These are phyloP conservation scores for Exsudoporus frostii DNA, from an alignment of 768 basidiomycete genomes.

Conservation along the genomic window DNA sequence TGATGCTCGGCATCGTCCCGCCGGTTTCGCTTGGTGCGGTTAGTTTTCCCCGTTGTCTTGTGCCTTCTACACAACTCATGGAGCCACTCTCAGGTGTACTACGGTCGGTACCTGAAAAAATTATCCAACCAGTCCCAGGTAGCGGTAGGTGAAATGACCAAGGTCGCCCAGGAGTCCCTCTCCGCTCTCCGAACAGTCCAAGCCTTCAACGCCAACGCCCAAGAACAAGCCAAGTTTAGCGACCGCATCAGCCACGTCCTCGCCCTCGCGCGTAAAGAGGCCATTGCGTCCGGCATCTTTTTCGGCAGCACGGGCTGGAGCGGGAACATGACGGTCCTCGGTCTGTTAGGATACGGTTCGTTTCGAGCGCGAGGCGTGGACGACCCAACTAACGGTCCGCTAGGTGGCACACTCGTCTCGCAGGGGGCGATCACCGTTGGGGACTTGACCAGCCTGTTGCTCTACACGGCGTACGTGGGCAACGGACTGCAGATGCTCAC, in stretches of 20 bases:
- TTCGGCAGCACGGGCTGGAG: constrained; percentile 91
- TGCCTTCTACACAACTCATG: constrained; percentile 8
- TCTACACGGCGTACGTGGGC: constrained; percentile 90
- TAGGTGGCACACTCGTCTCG: constrained; percentile 90
- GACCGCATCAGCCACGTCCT: constrained; percentile 65
- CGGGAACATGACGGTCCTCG: constrained; percentile 88
- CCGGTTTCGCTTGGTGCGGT: constrained; percentile 85
- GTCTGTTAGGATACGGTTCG: constrained; percentile 86
- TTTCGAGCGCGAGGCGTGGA: not conserved
- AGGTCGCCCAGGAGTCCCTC: constrained; percentile 83
- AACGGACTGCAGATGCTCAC: constrained; percentile 76
- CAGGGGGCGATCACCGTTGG: constrained; percentile 87
- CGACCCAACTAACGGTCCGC: not conserved
- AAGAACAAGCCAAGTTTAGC: constrained; percentile 77
- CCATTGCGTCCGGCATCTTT: constrained; percentile 88
- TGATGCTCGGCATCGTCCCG: constrained; percentile 93
- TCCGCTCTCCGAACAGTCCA: constrained; percentile 86
- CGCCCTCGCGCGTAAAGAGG: constrained; percentile 77
- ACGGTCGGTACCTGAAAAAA: constrained; percentile 91
- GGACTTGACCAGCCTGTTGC: constrained; percentile 81
- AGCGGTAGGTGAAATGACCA: constrained; percentile 94
- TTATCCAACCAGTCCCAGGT: constrained; percentile 92
- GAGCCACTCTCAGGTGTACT: constrained; percentile 67
- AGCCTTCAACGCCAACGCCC: constrained; percentile 79
- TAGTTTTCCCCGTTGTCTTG: constrained; percentile 24